Percentiles rank a stretch among this genome's conserved stretches.
Conservation (phyloP, 2,329 filamentous ascomycete species). For the Geosmithia putterillii region DNA sequence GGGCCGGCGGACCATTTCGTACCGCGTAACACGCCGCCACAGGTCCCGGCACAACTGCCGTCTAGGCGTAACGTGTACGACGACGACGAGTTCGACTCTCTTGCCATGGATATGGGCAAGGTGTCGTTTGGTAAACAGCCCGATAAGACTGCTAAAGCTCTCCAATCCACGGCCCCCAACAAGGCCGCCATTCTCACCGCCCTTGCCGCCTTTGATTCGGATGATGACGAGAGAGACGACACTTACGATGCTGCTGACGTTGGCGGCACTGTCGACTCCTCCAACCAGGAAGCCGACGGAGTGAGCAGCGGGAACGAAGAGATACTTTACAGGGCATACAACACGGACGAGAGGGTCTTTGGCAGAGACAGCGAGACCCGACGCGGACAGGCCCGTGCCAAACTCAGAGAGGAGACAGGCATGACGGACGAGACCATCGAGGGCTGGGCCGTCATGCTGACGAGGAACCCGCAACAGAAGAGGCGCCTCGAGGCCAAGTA, state of each 20-base stretch:
- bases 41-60: slow-evolving; percentile 37
- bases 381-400: slow-evolving; percentile 46
- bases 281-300: slow-evolving; percentile 41
- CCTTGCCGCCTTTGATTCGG: slow-evolving; percentile 77
- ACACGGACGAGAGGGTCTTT: slow-evolving; percentile 52
- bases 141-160: slow-evolving; percentile 54
- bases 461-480: slow-evolving; percentile 56
- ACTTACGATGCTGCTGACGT: slow-evolving; percentile 92
- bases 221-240: slow-evolving; percentile 94
- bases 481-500: slow-evolving; percentile 61
- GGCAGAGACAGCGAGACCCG: slow-evolving; percentile 59
- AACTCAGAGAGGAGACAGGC: slow-evolving; percentile 62
- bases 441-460: slow-evolving; percentile 84
- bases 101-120: slow-evolving; percentile 52
- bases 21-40: slow-evolving; percentile 46
- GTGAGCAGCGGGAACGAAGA: slow-evolving; percentile 50
- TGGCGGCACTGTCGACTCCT: slow-evolving; percentile 70
- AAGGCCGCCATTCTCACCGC: slow-evolving; percentile 85
- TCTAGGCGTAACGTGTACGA: slow-evolving; percentile 65
- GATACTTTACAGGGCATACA: slow-evolving; percentile 60
- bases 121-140: slow-evolving; percentile 69
- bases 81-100: slow-evolving; percentile 63
- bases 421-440: slow-evolving; percentile 93
- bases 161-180: slow-evolving; percentile 51
- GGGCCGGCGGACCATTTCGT: slow-evolving; percentile 24